These are phyloP conservation scores for Termitomyces sp. DNA, from an alignment of 768 basidiomycete species.

Conservation along the genomic window DNA sequence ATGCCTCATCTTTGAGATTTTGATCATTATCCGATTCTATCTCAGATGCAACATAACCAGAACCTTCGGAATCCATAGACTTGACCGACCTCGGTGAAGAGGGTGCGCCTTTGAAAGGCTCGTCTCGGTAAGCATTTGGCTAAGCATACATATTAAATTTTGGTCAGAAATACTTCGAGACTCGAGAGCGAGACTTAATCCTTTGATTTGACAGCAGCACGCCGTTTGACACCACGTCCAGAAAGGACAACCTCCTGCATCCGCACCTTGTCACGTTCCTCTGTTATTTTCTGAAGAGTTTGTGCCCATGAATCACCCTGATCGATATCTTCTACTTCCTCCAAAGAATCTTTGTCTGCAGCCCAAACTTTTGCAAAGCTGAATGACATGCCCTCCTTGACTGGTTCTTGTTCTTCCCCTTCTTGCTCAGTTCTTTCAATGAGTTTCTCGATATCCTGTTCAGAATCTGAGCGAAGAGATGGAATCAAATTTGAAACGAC, in stretches of 20 bases:
- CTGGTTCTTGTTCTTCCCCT: constrained; percentile 44
- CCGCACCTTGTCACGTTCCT: constrained; percentile 35
- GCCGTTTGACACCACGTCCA: constrained; percentile 72
- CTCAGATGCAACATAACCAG: constrained; percentile 28
- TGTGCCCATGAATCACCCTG: constrained; percentile 79
- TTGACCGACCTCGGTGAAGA: constrained; percentile 10
- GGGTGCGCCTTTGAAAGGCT: constrained; percentile 3
- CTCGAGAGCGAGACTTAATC: not conserved
- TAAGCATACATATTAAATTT: not conserved
- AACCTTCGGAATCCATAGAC: constrained; percentile 23
- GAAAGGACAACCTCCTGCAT: constrained; percentile 45
- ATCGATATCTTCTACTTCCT: constrained; percentile 60
- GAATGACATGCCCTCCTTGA: constrained; percentile 56
- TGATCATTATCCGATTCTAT: constrained; percentile 19
- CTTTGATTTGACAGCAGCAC: constrained; percentile 59
- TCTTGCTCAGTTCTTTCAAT: constrained; percentile 83
- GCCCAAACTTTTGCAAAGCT: constrained; percentile 93
- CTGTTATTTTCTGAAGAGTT: constrained; percentile 50
- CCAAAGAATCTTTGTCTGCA: constrained; percentile 64
- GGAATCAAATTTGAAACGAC: not conserved
- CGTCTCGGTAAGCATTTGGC: constrained; percentile 25
- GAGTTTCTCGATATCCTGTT: constrained; percentile 78
- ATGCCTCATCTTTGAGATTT: constrained; percentile 9
- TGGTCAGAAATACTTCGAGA: not conserved
- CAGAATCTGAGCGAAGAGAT: constrained; percentile 47